These are phyloP conservation scores for Exophiala aquamarina DNA, from an alignment of 2,329 filamentous ascomycete species.

Conservation along the genomic window DNA sequence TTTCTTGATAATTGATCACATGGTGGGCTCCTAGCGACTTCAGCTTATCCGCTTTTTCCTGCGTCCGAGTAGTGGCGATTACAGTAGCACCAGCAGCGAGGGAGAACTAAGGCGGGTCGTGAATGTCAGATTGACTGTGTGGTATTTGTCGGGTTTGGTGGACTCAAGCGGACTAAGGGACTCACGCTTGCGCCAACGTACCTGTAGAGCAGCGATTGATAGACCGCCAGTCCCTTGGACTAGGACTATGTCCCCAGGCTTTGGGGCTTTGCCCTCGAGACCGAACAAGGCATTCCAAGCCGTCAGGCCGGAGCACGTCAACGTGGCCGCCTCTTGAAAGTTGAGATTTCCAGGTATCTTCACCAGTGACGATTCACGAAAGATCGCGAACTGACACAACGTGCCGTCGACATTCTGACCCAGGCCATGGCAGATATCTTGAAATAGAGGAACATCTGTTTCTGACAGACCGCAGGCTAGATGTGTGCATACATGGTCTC, in stretches of 20 bases:
- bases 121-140: too few species aligned
- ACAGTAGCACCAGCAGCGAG: slow-evolving; percentile 51
- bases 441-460: slow-evolving; percentile 38
- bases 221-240: slow-evolving; percentile 64
- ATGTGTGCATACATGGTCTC: slow-evolving; percentile 57
- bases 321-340: slow-evolving; percentile 55
- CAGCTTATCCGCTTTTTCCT: slow-evolving; percentile 53
- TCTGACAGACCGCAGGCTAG: slow-evolving; percentile 8
- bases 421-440: slow-evolving; percentile 47
- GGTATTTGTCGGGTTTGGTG: too few species aligned
- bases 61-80: slow-evolving; percentile 60
- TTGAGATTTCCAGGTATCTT: slow-evolving; percentile 58
- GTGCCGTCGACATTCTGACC: slow-evolving; percentile 69
- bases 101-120: slow-evolving; percentile 36
- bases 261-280: slow-evolving; percentile 45
- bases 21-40: slow-evolving; percentile 58
- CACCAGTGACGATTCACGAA: slow-evolving; percentile 68
- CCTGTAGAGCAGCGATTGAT: slow-evolving; percentile 41
- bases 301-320: slow-evolving; percentile 63
- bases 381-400: slow-evolving; percentile 66
- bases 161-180: too few species aligned
- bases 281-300: slow-evolving; percentile 68
- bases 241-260: slow-evolving; percentile 56
- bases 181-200: slow-evolving; percentile 1
- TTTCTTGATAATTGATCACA: slow-evolving; percentile 61